A percentile compares a stretch with the other conserved stretches of the same genome.
Evolutionary conservation across 2,329 filamentous ascomycete species (phyloP).

Genomic region (Phialemonium atrogriseum): DNA sequence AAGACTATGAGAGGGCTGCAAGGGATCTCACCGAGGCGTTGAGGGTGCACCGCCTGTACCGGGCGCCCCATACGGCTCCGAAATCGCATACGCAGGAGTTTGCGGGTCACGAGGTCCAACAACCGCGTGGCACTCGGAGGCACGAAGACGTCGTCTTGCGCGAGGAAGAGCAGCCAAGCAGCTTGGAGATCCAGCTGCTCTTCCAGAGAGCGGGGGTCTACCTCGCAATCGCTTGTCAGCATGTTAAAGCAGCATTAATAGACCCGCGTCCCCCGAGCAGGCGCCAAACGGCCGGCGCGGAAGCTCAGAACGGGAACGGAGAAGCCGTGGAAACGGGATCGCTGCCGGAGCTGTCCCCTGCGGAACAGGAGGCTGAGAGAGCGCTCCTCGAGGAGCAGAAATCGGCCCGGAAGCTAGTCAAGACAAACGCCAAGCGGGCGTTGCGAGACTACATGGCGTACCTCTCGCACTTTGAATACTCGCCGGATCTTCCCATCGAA

Average conservation of each 20-base stretch:
- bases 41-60: conserved; percentile 41
- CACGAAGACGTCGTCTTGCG: conserved; percentile 26
- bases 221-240: conserved; percentile 60
- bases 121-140: conserved; percentile 14
- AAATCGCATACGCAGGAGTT: conserved; percentile 33
- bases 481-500: conserved; percentile 57
- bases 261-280: conserved; percentile 1
- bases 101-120: conserved; percentile 34
- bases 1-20: conserved; percentile 61
- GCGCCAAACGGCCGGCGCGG: too few relatives aligned
- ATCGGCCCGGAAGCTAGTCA: conserved; percentile 57
- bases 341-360: conserved; percentile 23
- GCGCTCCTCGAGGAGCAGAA: background rate
- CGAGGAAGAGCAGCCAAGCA: conserved; percentile 57
- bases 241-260: conserved; percentile 44
- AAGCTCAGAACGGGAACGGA: conserved; percentile 13
- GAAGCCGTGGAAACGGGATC: conserved; percentile 9
- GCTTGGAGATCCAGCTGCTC: conserved; percentile 64
- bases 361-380: conserved; percentile 36
- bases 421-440: conserved; percentile 66
- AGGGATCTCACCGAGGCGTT: conserved; percentile 64
- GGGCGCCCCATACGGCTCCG: conserved; percentile 38
- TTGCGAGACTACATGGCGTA: conserved; percentile 68
- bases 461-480: conserved; percentile 69
- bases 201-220: conserved; percentile 71